Evolutionary conservation across 371 early-diverging fungal species (phyloP).

Genomic region (Smittium culicis): DNA sequence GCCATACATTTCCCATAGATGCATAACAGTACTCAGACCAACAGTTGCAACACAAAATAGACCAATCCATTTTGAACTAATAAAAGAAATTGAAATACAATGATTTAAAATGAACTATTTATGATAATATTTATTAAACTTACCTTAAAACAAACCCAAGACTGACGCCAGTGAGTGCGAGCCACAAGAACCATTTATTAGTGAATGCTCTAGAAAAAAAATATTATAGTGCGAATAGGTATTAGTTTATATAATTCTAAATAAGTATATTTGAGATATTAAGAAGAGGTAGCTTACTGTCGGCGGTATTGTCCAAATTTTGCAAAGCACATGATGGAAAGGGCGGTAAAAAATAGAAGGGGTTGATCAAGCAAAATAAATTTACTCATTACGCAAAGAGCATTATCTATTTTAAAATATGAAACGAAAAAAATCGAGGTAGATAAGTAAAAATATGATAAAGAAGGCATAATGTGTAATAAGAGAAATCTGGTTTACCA

Average conservation of each 20-base stretch:
- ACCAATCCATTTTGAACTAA: conserved; percentile 99
- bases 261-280: no score
- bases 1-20: conserved; percentile 47
- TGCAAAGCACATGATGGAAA: conserved; percentile 59
- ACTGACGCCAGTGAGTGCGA: conserved; percentile 73
- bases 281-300: no score
- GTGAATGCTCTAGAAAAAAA: conserved; percentile 67
- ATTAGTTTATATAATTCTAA: no score
- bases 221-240: conserved; percentile 62
- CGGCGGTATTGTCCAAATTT: conserved; percentile 57
- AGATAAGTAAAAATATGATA: neutral
- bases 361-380: conserved; percentile 97
- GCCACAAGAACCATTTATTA: conserved; percentile 71
- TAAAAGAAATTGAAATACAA: no score
- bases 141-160: conserved; percentile 80
- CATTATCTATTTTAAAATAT: conserved; percentile 42
- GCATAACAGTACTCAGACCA: conserved; percentile 88
- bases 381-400: conserved; percentile 75
- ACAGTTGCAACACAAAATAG: conserved; percentile 88
- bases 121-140: no score
- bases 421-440: neutral
- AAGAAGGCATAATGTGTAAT: neutral
- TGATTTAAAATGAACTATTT: no score
- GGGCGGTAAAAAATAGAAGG: conserved; percentile 82
- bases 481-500: conserved; percentile 18